These are phyloP conservation scores for Drechslerella dactyloides DNA, from an alignment of 2,329 filamentous ascomycete species.

Conservation along the genomic window DNA sequence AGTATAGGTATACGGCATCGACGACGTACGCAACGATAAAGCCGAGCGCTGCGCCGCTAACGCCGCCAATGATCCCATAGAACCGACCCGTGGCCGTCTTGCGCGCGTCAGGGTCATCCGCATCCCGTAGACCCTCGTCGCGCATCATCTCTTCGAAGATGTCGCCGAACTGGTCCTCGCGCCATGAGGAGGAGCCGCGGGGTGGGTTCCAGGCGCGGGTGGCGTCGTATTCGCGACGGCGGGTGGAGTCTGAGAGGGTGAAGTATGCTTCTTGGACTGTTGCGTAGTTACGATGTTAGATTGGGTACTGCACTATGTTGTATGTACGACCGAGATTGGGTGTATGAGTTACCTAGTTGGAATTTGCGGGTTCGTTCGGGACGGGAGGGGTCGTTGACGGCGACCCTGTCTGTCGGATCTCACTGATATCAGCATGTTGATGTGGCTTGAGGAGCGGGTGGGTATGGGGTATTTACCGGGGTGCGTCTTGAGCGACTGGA, in stretches of 20 bases:
- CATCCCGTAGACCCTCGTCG: conserved; percentile 81
- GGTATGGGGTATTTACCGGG: not conserved
- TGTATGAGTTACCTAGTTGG: conserved; percentile 77
- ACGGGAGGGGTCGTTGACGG: conserved; percentile 82
- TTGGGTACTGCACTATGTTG: not conserved
- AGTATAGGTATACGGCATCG: too few relatives aligned
- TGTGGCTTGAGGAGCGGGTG: not conserved
- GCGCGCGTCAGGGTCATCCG: conserved; percentile 62
- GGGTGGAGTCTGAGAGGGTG: conserved; percentile 78
- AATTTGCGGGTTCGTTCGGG: conserved; percentile 81
- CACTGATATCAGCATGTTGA: not conserved
- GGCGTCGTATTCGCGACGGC: conserved; percentile 82
- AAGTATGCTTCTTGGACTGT: conserved; percentile 73
- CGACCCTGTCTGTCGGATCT: conserved; percentile 71
- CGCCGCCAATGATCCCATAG: conserved; percentile 83
- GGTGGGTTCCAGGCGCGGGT: conserved; percentile 59
- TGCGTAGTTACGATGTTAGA: not conserved
- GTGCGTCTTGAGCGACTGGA: conserved; percentile 49
- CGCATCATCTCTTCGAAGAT: conserved; percentile 89
- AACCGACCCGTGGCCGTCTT: conserved; percentile 71
- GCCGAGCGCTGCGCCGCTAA: conserved; percentile 86
- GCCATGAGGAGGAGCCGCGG: conserved; percentile 57
- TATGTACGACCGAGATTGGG: not conserved
- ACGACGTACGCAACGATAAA: conserved; percentile 74
- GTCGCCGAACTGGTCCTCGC: conserved; percentile 82